Evolutionary conservation across 768 basidiomycete species (phyloP), one percentile per base, ranked within the genome.

Genomic region (Pisolithus orientalis): DNA sequence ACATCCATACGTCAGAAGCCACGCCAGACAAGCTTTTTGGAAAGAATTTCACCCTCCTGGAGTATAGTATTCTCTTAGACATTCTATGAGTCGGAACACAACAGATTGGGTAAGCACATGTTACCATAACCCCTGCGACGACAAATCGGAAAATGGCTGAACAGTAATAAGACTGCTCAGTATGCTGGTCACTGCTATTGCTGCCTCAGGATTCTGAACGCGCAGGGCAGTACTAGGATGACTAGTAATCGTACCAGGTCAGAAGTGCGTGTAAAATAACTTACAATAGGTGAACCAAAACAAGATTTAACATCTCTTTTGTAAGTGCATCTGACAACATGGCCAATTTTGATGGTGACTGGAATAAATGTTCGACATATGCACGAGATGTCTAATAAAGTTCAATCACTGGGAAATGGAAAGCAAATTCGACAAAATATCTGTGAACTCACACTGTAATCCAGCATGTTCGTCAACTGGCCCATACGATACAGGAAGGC

Each of bases 231-330:
- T 50, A 50, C 66, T 67, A 49, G 40, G 7, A 27, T n/a, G n/a
- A n/a, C n/a, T n/a, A n/a, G n/a, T n/a, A n/a, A n/a, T n/a, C n/a
- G n/a, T n/a, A n/a, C n/a, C 49, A 1, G 16, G 5, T 28, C 16
- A n/a, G 28, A 39, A 42, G 25, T 14, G 17, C 42, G 17, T 1
- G n/a, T n/a, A 6, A 7, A 5, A 44, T n/a, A 14, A 64, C 81
- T 46, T 53, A 84, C 84, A 64, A 53, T 25, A 79, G 54, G 55
- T 78, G 72, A 34, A 73, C 59, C 39, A 73, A 68, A 2, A 77
- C 62, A 44, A 86, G 64, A 42, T 79, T 76, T 31, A 81, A 63
- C 0, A 83, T 85, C 7, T 68, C 67, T 17, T 5, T 39, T 14
- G 16, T 62, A 53, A 58, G 56, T 46, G 51, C 50, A 38, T 59